phyloP scores from a whole-genome alignment of 2,329 filamentous ascomycete genomes.

The Tolypocladium album region DNA sequence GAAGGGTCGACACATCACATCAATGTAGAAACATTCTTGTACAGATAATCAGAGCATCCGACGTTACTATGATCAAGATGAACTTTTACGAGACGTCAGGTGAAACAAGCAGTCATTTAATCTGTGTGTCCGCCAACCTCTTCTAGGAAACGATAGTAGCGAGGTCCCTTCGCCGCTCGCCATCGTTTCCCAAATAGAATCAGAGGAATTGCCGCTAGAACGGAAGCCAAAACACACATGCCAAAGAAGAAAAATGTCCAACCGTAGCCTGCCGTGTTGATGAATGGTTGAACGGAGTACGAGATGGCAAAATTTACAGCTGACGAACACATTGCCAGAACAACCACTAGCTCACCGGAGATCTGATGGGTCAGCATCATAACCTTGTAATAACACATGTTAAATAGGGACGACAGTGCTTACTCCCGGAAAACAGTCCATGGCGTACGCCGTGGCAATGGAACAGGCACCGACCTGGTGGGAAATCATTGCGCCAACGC shows the following conservation, averaged over 20 bases:
- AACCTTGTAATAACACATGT: background rate
- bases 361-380: background rate
- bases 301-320: background rate
- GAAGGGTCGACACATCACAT: too few relatives aligned
- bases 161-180: background rate
- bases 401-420: background rate
- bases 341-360: background rate
- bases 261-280: background rate
- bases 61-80: background rate
- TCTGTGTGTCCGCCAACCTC: background rate
- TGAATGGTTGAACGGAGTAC: background rate
- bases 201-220: background rate
- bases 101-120: background rate
- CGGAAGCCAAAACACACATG: background rate
- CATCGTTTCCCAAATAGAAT: background rate
- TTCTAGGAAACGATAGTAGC: background rate
- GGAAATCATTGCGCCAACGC: background rate
- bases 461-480: background rate
- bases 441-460: background rate
- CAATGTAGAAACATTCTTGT: too few relatives aligned
- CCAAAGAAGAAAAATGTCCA: background rate
- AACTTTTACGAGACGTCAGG: background rate
- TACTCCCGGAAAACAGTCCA: background rate
- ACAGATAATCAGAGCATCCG: too few relatives aligned
- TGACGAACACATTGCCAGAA: background rate